Percentiles rank a stretch among this genome's conserved stretches.
Conservation (phyloP, 495 filamentous ascomycete genomes). For the Tricharina praecox region DNA sequence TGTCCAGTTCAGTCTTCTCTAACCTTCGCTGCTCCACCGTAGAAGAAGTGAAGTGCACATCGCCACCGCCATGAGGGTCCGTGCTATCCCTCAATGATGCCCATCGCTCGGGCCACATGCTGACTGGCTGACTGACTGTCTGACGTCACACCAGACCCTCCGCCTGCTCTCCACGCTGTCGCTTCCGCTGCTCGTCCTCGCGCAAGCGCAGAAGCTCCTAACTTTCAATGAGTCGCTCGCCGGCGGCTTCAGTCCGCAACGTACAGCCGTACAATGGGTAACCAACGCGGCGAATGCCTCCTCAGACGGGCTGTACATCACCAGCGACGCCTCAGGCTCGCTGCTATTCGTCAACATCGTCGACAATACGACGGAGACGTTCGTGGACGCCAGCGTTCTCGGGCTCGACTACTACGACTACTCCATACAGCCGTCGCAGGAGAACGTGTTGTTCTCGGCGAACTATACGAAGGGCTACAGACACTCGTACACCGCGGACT, state of each 20-base stretch:
- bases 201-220: conserved; percentile 26
- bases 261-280: conserved; percentile 34
- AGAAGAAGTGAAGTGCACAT: no score
- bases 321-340: conserved; percentile 25
- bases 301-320: conserved; percentile 34
- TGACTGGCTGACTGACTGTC: no score
- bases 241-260: conserved; percentile 23
- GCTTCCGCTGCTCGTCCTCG: conserved; percentile 2
- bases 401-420: conserved; percentile 26
- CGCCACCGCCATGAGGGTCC: no score
- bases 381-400: conserved; percentile 29
- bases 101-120: no score
- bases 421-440: conserved; percentile 30
- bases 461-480: conserved; percentile 43
- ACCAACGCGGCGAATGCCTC: no score
- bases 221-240: conserved; percentile 32
- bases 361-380: conserved; percentile 32
- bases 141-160: no score
- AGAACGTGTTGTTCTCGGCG: conserved; percentile 36
- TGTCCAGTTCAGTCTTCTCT: no score
- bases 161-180: neutral
- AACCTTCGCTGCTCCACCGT: no score
- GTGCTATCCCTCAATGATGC: no score
- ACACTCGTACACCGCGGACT: conserved; percentile 41
- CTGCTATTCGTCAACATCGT: conserved; percentile 36